Evolutionary conservation across 2,329 filamentous ascomycete genomes (phyloP).

Genomic region (Aspergillus fumigatus): DNA sequence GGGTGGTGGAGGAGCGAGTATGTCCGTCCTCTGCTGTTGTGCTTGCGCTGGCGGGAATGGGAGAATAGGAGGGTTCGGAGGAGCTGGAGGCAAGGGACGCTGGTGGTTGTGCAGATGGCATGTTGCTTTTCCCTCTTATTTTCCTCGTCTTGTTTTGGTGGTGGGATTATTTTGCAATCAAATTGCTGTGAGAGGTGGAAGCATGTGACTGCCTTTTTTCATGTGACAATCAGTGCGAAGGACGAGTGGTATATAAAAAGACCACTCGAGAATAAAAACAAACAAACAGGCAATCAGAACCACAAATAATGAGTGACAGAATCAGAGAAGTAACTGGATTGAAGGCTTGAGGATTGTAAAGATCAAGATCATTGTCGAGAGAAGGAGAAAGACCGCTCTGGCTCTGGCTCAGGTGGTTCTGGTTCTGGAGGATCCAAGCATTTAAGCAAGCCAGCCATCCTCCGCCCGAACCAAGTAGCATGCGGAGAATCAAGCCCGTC

Average conservation of each 20-base stretch:
- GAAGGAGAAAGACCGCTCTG: neutral
- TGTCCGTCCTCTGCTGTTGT: conserved; percentile 27
- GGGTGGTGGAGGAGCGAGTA: conserved; percentile 32
- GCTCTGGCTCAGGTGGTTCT: neutral
- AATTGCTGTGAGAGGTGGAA: neutral
- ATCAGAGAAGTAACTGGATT: no score
- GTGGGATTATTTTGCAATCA: neutral
- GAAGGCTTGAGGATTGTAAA: neutral
- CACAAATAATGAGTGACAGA: neutral
- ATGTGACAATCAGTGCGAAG: conserved; percentile 10
- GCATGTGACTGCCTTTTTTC: conserved; percentile 7
- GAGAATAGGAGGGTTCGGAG: conserved; percentile 21
- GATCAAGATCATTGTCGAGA: no score
- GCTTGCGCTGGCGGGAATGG: conserved; percentile 13
- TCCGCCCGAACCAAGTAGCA: neutral
- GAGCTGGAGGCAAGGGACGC: conserved; percentile 20
- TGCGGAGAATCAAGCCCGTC: neutral
- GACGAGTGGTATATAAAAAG: neutral
- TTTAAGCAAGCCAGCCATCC: neutral
- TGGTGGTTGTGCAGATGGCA: conserved; percentile 23
- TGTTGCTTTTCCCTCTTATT: conserved; percentile 5
- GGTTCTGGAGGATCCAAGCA: no score
- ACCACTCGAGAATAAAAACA: neutral
- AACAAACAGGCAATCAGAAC: neutral
- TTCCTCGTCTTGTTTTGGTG: neutral